These are phyloP conservation scores for Thermochaetoides thermophila DNA, from an alignment of 495 filamentous ascomycete genomes.

Conservation along the genomic window DNA sequence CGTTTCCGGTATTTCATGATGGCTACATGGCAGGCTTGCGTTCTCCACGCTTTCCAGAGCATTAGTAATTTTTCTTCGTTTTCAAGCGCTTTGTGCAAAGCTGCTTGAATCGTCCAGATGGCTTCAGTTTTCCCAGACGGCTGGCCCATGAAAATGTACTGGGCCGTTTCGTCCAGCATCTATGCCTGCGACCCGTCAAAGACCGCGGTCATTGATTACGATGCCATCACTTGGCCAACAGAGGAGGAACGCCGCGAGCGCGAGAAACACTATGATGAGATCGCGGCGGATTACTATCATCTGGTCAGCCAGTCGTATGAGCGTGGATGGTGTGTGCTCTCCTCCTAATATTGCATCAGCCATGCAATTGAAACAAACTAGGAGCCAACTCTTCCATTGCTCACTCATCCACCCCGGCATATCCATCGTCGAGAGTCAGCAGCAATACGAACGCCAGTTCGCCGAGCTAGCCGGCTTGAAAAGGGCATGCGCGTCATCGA, in stretches of 20 bases:
- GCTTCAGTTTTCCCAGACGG: no score
- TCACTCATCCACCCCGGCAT: conserved; percentile 7
- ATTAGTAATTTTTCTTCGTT: no score
- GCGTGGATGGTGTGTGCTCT: conserved; percentile 5
- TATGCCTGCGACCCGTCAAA: no score
- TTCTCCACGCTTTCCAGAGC: no score
- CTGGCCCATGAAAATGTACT: no score
- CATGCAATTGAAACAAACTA: background rate
- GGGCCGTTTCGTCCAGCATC: no score
- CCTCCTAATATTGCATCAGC: background rate
- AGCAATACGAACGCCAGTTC: conserved; percentile 7
- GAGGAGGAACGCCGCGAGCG: conserved; percentile 5
- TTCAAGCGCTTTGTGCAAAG: no score
- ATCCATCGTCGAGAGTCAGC: conserved; percentile 9
- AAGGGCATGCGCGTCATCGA: conserved; percentile 9
- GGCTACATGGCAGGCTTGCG: no score
- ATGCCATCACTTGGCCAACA: conserved; percentile 5
- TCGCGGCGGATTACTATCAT: conserved; percentile 8
- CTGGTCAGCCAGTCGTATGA: conserved; percentile 5
- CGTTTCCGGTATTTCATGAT: no score
- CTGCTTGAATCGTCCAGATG: no score
- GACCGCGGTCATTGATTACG: conserved; percentile 6
- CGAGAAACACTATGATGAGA: conserved; percentile 4
- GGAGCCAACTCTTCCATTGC: conserved; percentile 13
- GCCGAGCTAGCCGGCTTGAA: conserved; percentile 7